phyloP scores from a whole-genome alignment of 345 rosid species.

The Citrus reticulata region DNA sequence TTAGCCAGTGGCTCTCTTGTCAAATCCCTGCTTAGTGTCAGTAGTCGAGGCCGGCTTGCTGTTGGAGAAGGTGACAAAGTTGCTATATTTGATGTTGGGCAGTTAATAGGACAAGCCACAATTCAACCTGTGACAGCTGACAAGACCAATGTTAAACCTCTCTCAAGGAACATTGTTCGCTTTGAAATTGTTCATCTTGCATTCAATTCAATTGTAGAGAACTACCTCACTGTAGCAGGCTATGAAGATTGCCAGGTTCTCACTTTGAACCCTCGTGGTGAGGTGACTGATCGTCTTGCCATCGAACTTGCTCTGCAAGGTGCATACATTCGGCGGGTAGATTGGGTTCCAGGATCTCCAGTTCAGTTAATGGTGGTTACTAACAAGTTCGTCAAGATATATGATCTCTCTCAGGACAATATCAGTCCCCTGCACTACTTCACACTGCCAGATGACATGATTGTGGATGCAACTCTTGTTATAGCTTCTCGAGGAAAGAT shows the following conservation, averaged over 20 bases:
- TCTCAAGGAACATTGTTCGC: slow-evolving; percentile 89
- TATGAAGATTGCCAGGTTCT: slow-evolving; percentile 97
- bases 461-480: slow-evolving; percentile 84
- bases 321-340: slow-evolving; percentile 82
- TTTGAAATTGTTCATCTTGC: slow-evolving; percentile 94
- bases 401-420: slow-evolving; percentile 92
- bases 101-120: slow-evolving; percentile 89
- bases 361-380: slow-evolving; percentile 90
- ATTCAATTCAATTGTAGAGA: slow-evolving; percentile 78
- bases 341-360: slow-evolving; percentile 97
- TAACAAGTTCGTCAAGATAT: slow-evolving; percentile 87
- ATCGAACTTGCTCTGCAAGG: slow-evolving; percentile 96
- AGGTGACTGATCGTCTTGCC: slow-evolving; percentile 93
- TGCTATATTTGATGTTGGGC: slow-evolving; percentile 90
- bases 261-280: slow-evolving; percentile 89
- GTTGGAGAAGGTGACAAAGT: slow-evolving; percentile 99
- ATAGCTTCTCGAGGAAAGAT: slow-evolving; percentile 76
- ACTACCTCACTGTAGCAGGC: slow-evolving; percentile 95
- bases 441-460: slow-evolving; percentile 73
- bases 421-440: slow-evolving; percentile 94
- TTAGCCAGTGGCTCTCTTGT: slow-evolving; percentile 83
- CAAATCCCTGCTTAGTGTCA: slow-evolving; percentile 93
- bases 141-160: slow-evolving; percentile 93
- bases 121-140: slow-evolving; percentile 88
- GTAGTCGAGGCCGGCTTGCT: slow-evolving; percentile 92